A percentile compares a stretch with the other conserved stretches of the same genome.
phyloP scores from a whole-genome alignment of 2,329 filamentous ascomycete genomes.

The Penicillium thymicola region DNA sequence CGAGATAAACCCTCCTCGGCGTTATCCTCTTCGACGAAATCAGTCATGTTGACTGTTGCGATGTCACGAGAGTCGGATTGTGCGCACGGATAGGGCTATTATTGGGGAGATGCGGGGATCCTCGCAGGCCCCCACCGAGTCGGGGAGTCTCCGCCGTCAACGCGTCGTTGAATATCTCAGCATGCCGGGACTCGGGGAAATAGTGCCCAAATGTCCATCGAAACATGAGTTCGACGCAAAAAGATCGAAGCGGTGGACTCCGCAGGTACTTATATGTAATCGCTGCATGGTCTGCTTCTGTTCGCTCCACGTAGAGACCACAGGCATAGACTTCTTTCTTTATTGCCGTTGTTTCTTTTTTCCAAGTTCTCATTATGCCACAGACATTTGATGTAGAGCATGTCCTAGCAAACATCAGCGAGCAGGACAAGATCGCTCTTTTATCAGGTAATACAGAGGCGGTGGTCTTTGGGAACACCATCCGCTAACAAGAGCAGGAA shows the following conservation, averaged over 20 bases:
- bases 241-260: background rate
- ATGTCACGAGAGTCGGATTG: too few relatives aligned
- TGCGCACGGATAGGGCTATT: background rate
- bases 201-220: background rate
- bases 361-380: conserved; percentile 5
- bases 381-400: conserved; percentile 19
- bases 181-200: background rate
- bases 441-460: conserved; percentile 15
- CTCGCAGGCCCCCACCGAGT: conserved; percentile 1
- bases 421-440: conserved; percentile 23
- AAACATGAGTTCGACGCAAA: background rate
- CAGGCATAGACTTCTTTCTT: background rate
- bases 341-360: background rate
- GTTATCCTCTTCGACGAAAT: too few relatives aligned
- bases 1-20: too few relatives aligned
- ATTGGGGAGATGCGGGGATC: conserved; percentile 2
- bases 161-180: background rate
- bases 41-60: too few relatives aligned
- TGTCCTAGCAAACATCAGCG: conserved; percentile 17
- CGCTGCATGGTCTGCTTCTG: background rate
- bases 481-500: conserved; percentile 41
- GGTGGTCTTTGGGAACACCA: background rate
- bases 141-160: conserved; percentile 13
- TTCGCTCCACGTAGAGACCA: background rate
- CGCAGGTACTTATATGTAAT: background rate